Evolutionary conservation across 352 stramenopile genomes (phyloP).

Genomic region (Aphanomyces astaci): DNA sequence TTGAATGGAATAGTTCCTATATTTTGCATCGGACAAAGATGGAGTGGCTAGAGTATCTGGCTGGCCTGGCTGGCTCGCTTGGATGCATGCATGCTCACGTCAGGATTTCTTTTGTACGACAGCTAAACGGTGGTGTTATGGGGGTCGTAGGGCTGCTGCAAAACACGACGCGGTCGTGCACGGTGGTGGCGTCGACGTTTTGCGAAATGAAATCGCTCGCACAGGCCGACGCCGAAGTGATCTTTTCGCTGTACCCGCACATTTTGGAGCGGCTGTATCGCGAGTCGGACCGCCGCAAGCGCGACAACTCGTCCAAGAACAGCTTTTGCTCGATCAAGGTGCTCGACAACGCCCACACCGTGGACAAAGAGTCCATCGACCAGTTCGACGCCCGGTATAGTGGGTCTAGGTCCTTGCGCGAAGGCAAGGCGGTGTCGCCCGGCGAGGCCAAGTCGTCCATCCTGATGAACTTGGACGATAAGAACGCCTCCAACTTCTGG

Average conservation of each 20-base stretch:
- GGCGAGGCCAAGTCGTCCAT: neutral
- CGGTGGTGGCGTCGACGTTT: constrained; percentile 46
- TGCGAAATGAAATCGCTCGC: constrained; percentile 52
- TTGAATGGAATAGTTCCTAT: too few relatives aligned
- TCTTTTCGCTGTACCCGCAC: constrained; percentile 51
- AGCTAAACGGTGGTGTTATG: too few relatives aligned
- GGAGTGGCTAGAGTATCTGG: too few relatives aligned
- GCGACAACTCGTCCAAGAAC: constrained; percentile 39
- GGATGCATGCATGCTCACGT: too few relatives aligned
- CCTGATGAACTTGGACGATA: neutral
- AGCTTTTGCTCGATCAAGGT: constrained; percentile 50
- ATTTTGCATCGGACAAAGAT: too few relatives aligned
- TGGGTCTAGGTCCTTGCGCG: neutral
- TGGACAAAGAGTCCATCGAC: constrained; percentile 48
- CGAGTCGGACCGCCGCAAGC: constrained; percentile 43
- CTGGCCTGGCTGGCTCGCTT: too few relatives aligned
- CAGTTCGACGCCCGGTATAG: constrained; percentile 19
- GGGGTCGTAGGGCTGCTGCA: constrained; percentile 28
- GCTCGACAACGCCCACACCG: constrained; percentile 55
- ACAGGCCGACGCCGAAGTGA: constrained; percentile 40
- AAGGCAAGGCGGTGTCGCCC: neutral
- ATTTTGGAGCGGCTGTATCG: constrained; percentile 51
- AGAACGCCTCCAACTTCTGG: neutral
- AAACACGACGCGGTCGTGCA: constrained; percentile 52
- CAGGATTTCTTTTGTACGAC: too few relatives aligned